Percentiles rank a stretch among this genome's conserved stretches.
Conservation (phyloP, 352 stramenopile genomes). For the Pythium rhizo-oryzae region DNA sequence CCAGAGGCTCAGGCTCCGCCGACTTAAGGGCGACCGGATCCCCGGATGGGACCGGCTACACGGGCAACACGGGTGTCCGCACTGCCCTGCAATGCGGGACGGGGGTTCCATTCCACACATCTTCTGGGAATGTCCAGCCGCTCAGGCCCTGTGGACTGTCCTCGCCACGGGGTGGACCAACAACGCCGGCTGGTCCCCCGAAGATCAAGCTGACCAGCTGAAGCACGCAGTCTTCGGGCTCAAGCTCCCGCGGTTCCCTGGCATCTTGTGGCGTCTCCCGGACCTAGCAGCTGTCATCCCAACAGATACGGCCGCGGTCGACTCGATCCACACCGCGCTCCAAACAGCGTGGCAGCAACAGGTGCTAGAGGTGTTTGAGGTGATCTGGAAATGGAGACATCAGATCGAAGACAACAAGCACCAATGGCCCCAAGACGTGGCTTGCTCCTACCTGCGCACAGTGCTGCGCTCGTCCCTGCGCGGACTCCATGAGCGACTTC, state of each 20-base stretch:
- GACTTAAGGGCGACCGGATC: not conserved
- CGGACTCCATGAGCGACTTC: not conserved
- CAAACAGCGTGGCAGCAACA: conserved; percentile 7
- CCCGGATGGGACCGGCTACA: not conserved
- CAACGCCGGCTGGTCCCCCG: not conserved
- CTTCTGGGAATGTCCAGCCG: not conserved
- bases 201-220: not conserved
- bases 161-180: not conserved
- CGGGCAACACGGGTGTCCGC: not conserved
- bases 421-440: not conserved
- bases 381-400: not conserved
- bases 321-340: not conserved
- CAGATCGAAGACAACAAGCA: not conserved
- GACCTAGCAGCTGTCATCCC: not conserved
- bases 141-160: not conserved
- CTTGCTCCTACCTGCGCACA: not conserved
- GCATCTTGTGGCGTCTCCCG: not conserved
- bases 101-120: not conserved
- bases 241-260: not conserved
- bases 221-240: not conserved
- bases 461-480: not conserved
- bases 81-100: not conserved
- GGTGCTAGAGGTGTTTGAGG: not conserved
- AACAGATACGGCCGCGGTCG: not conserved
- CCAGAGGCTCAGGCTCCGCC: not conserved